Percentiles rank a stretch among this genome's conserved stretches.
phyloP scores from a whole-genome alignment of 2,329 filamentous ascomycete genomes.

The Dothistroma pini region DNA sequence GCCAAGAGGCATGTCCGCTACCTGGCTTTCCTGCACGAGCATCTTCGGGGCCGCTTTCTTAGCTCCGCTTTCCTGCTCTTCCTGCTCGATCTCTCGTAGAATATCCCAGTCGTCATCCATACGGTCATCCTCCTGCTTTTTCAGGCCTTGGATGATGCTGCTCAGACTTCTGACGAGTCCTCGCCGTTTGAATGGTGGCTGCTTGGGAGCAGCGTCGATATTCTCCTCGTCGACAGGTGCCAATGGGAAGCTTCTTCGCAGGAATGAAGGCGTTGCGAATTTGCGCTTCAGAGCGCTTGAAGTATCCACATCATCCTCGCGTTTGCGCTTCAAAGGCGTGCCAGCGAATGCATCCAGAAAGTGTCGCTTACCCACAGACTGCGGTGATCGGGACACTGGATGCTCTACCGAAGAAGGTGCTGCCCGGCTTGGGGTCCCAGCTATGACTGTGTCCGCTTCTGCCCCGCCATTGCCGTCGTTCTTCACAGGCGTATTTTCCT shows the following conservation, averaged over 20 bases:
- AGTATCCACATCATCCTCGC: conserved; percentile 36
- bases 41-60: conserved; percentile 32
- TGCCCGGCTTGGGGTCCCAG: conserved; percentile 40
- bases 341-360: conserved; percentile 59
- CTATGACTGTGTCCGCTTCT: conserved; percentile 33
- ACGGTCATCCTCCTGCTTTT: conserved; percentile 65
- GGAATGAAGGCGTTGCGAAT: conserved; percentile 68
- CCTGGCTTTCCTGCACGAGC: conserved; percentile 44
- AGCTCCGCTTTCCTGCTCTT: conserved; percentile 24
- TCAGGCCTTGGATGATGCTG: conserved; percentile 67
- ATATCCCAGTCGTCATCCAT: conserved; percentile 72
- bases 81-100: conserved; percentile 65
- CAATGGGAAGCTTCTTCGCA: conserved; percentile 53
- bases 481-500: conserved; percentile 29
- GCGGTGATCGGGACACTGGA: conserved; percentile 42
- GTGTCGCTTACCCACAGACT: conserved; percentile 57
- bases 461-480: conserved; percentile 25
- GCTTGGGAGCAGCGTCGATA: conserved; percentile 12
- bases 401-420: conserved; percentile 13
- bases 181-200: conserved; percentile 41
- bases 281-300: conserved; percentile 30
- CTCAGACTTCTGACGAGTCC: conserved; percentile 65
- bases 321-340: conserved; percentile 57
- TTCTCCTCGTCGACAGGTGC: conserved; percentile 57
- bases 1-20: conserved; percentile 42